phyloP scores from a whole-genome alignment of 1,284 basidiomycete genomes.

The Leccinum cinnamomeum region DNA sequence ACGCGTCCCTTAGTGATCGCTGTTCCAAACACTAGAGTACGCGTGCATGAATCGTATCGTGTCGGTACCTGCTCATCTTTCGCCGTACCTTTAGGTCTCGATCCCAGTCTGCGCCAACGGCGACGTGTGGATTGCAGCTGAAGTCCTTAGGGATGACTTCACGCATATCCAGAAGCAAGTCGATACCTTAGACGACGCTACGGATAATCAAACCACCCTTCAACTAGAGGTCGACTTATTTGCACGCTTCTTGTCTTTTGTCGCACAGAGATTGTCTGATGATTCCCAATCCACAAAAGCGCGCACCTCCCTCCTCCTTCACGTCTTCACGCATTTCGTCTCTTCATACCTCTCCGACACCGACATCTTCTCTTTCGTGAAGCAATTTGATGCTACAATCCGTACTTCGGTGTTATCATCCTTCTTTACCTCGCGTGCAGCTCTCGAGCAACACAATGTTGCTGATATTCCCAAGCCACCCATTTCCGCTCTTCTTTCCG shows the following conservation, averaged over 20 bases:
- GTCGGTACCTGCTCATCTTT: constrained; percentile 13
- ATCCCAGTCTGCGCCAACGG: constrained; percentile 78
- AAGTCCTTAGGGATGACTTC: constrained; percentile 87
- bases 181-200: constrained; percentile 52
- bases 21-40: constrained; percentile 63
- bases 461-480: constrained; percentile 64
- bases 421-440: constrained; percentile 79
- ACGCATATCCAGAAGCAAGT: constrained; percentile 59
- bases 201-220: constrained; percentile 50
- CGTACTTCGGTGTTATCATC: constrained; percentile 77
- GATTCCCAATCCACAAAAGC: constrained; percentile 54
- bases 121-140: constrained; percentile 87
- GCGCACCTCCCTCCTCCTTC: constrained; percentile 68
- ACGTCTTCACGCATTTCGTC: constrained; percentile 79
- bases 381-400: constrained; percentile 72
- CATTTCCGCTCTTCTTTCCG: constrained; percentile 73
- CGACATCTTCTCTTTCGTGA: constrained; percentile 83
- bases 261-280: constrained; percentile 60
- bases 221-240: constrained; percentile 76
- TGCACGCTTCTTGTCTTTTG: constrained; percentile 78
- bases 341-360: constrained; percentile 70
- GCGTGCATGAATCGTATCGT: constrained; percentile 33
- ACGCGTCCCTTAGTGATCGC: constrained; percentile 67
- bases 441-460: constrained; percentile 64
- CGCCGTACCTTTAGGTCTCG: constrained; percentile 53